phyloP scores from a whole-genome alignment of 176 grass and related monocot species.

The Saccharum officinarum region DNA sequence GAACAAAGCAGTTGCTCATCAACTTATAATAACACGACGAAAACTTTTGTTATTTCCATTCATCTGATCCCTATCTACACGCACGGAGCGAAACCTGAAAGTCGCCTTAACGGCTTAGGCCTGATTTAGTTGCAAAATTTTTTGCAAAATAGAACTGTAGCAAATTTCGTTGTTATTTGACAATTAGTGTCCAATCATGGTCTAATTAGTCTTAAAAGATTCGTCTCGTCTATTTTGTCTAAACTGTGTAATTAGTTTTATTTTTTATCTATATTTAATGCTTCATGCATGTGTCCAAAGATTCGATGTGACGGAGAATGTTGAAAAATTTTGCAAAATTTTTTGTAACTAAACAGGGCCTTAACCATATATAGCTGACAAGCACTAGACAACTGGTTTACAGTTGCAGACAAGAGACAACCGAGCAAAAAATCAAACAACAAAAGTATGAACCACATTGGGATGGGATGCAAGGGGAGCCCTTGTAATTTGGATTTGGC shows the following conservation, averaged over 20 bases:
- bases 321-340: no score
- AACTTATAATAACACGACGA: not conserved
- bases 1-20: not conserved
- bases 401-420: slow-evolving; percentile 36
- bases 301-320: no score
- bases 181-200: no score
- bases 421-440: slow-evolving; percentile 39
- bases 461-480: not conserved
- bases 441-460: slow-evolving; percentile 31
- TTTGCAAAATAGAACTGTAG: no score
- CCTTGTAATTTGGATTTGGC: not conserved
- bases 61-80: slow-evolving; percentile 41
- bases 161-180: no score
- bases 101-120: not conserved
- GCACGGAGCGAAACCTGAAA: slow-evolving; percentile 1
- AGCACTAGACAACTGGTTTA: slow-evolving; percentile 31
- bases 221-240: no score
- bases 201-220: no score
- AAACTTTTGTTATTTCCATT: slow-evolving; percentile 14
- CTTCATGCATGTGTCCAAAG: no score
- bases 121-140: no score
- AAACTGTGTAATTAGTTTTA: no score
- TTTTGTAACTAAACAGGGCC: no score
- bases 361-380: slow-evolving; percentile 30
- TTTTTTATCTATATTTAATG: no score